Conservation (phyloP, 2,329 filamentous ascomycete genomes). For the Penicillium sp. region DNA sequence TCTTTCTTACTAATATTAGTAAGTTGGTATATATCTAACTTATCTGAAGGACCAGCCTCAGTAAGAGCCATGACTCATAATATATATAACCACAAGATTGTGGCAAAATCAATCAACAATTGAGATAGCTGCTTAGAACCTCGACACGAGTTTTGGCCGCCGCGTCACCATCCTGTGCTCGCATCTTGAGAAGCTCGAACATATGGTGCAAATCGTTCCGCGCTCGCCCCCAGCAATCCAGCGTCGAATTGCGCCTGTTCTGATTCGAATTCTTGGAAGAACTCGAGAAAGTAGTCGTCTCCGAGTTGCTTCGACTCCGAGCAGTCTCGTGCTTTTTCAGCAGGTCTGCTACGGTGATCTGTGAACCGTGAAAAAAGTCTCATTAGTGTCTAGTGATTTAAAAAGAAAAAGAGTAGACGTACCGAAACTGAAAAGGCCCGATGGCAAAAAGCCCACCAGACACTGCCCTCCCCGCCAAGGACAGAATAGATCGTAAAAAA, state of each 20-base stretch:
- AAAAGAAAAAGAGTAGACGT: not conserved
- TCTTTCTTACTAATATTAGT: not conserved
- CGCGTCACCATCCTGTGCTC: slow-evolving; percentile 6
- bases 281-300: not conserved
- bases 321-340: slow-evolving; percentile 5
- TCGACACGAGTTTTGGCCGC: slow-evolving; percentile 12
- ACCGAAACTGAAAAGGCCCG: slow-evolving; percentile 15
- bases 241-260: not conserved
- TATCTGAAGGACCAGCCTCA: not conserved
- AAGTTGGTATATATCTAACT: not conserved
- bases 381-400: not conserved
- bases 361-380: not conserved
- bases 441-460: slow-evolving; percentile 15
- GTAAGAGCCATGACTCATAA: not conserved
- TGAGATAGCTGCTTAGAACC: slow-evolving; percentile 13
- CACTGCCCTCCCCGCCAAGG: slow-evolving; percentile 12
- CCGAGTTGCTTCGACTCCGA: not conserved
- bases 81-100: not conserved
- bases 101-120: not conserved
- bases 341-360: slow-evolving; percentile 12
- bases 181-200: slow-evolving; percentile 8
- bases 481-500: slow-evolving; percentile 13
- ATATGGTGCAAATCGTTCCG: slow-evolving; percentile 11
- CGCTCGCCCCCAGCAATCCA: slow-evolving; percentile 11
- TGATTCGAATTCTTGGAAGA: not conserved